Evolutionary conservation across 2,329 filamentous ascomycete genomes (phyloP).

Genomic region (Leptoxyphium fumago): DNA sequence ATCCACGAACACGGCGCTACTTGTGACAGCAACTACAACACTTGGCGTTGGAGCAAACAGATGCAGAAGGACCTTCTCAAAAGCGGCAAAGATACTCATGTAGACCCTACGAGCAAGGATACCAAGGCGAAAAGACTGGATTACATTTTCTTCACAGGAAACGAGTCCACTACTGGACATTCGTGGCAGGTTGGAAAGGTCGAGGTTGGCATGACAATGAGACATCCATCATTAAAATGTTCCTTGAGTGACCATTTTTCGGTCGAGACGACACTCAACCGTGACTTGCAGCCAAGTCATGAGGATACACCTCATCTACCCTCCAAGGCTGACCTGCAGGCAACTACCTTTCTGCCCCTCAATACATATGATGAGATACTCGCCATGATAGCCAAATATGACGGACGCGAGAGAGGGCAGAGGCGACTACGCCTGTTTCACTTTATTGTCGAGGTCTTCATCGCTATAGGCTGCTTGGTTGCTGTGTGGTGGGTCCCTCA

Average conservation of each 20-base stretch:
- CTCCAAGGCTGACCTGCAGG: neutral
- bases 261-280: conserved; percentile 58
- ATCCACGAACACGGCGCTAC: conserved; percentile 70
- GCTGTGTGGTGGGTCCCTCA: conserved; percentile 74
- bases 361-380: conserved; percentile 56
- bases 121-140: conserved; percentile 74
- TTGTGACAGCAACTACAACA: conserved; percentile 75
- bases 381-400: conserved; percentile 53
- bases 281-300: neutral
- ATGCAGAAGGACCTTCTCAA: conserved; percentile 53
- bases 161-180: conserved; percentile 15
- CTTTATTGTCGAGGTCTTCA: conserved; percentile 51
- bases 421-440: conserved; percentile 56
- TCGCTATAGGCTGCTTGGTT: conserved; percentile 61
- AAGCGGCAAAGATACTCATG: conserved; percentile 46
- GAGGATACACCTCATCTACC: neutral
- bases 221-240: conserved; percentile 67
- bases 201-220: conserved; percentile 64
- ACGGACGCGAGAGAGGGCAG: conserved; percentile 55
- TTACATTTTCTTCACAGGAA: conserved; percentile 67
- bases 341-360: conserved; percentile 4
- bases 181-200: conserved; percentile 58
- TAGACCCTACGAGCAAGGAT: conserved; percentile 54
- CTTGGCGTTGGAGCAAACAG: conserved; percentile 74
- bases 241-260: conserved; percentile 93